A percentile compares a stretch with the other conserved stretches of the same genome.
Conservation (phyloP, 108 stramenopile genomes). For the Skeletonema potamos region DNA sequence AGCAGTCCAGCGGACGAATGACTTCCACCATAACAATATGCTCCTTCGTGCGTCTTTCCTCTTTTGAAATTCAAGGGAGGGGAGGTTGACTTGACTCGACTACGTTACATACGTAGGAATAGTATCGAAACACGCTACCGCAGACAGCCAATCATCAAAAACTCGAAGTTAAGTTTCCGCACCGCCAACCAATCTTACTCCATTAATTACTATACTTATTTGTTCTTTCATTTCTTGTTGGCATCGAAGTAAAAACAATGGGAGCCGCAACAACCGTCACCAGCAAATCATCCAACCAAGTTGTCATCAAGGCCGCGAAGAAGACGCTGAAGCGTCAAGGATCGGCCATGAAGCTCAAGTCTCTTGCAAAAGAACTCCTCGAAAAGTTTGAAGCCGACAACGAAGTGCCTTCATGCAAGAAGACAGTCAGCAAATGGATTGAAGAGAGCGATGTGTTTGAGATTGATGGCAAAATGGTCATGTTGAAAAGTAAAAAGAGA, state of each 20-base stretch:
- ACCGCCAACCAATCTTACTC: background rate
- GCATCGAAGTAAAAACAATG: slow-evolving; percentile 11
- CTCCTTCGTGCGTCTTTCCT: no score
- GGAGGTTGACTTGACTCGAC: no score
- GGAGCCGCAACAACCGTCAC: slow-evolving; percentile 11
- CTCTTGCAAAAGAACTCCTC: slow-evolving; percentile 57
- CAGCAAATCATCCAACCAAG: background rate
- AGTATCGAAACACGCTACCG: no score
- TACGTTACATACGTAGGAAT: no score
- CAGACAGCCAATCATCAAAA: background rate
- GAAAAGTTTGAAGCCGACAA: slow-evolving; percentile 51
- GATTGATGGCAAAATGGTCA: slow-evolving; percentile 67
- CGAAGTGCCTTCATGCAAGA: slow-evolving; percentile 39
- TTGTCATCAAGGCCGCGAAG: slow-evolving; percentile 70
- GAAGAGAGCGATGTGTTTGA: slow-evolving; percentile 60
- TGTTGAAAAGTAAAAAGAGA: slow-evolving; percentile 35
- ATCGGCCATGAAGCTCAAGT: slow-evolving; percentile 75
- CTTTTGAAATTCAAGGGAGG: no score
- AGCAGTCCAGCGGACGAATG: no score
- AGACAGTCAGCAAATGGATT: slow-evolving; percentile 57
- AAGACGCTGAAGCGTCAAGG: slow-evolving; percentile 72
- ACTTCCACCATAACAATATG: no score
- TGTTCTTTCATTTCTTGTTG: background rate
- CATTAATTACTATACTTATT: background rate
- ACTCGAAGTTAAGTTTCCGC: no score